Conservation (phyloP, 176 grass and related monocot species). For the Zoysia japonica region DNA sequence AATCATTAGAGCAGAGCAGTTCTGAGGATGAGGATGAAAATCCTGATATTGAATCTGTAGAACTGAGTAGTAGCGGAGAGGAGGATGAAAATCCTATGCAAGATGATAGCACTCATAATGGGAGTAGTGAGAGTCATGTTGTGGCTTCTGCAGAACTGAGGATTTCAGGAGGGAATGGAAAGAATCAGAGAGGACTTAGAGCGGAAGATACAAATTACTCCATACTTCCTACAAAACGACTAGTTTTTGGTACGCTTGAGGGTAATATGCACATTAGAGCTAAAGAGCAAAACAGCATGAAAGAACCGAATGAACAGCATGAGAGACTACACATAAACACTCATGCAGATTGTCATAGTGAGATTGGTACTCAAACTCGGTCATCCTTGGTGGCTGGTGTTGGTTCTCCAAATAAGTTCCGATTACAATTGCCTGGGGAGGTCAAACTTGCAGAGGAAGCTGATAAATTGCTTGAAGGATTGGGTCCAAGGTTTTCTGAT, state of each 20-base stretch:
- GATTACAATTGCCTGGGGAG: slow-evolving; percentile 70
- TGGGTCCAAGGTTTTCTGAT: slow-evolving; percentile 75
- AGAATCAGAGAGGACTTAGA: slow-evolving; percentile 22
- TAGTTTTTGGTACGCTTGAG: slow-evolving; percentile 16
- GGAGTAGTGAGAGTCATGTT: background rate
- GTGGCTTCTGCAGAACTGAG: slow-evolving; percentile 6
- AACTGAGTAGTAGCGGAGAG: background rate
- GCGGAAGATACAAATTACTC: slow-evolving; percentile 5
- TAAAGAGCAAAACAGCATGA: background rate
- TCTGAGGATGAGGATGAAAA: slow-evolving; percentile 36
- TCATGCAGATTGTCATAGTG: slow-evolving; percentile 26
- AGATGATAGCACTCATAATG: slow-evolving; percentile 10
- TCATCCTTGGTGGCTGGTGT: slow-evolving; percentile 68
- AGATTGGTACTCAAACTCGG: slow-evolving; percentile 18
- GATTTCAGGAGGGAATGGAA: slow-evolving; percentile 17
- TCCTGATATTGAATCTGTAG: slow-evolving; percentile 5
- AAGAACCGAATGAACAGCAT: slow-evolving; percentile 38
- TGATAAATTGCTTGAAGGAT: slow-evolving; percentile 68
- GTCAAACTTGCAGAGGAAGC: slow-evolving; percentile 77
- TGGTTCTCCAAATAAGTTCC: slow-evolving; percentile 75
- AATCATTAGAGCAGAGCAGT: slow-evolving; percentile 37
- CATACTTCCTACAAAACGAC: slow-evolving; percentile 1
- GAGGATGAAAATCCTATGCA: slow-evolving; percentile 29
- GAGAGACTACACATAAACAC: slow-evolving; percentile 9
- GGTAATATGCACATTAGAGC: slow-evolving; percentile 1